Base-by-base conservation (phyloP, 768 basidiomycete genomes). In the Leccinum boreale region DNA sequence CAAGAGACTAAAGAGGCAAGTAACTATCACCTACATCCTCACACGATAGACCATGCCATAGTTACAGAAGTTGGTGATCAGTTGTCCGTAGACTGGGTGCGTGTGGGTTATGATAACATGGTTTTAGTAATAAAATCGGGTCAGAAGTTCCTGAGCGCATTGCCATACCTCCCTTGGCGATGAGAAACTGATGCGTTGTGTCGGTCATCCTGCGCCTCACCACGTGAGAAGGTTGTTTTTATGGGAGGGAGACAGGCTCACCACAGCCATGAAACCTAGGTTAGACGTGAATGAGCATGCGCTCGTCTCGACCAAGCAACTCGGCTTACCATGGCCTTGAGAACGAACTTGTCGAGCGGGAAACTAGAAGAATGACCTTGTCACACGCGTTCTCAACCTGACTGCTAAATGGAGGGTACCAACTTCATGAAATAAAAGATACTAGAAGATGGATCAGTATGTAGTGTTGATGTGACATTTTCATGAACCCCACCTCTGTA, bases 341-440 rank as follows among this genome's bases (percentile, higher is more conserved):
- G 23, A 31, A n/a, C 8, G 5, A 36, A 26, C 15, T 21, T 26
- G 12, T 65, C 63, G 1, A 19, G 24, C 10, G 60, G 12, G 33
- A 58, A 65, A 39, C 63, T 65, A 29, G 24, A 50, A 46, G 5
- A 33, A 42, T 2, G 19, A 24, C 3, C 10, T 36, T 19, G 28
- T 51, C 33, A 54, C 7, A 14, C 19, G 45, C 4, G 39, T 55
- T 33, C 45, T 15, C 45, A 14, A 12, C 1, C 9, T 21, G 50
- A 12, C 3, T 31, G 45, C 14, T 4, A 55, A 3, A 23, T 9
- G 15, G 36, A 24, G 23, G 36, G 35, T 9, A 65, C 63, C 5
- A 19, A 65, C 63, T 65, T 60, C 9, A 66, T 49, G 35, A 65
- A 65, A 29, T 65, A 65, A 53, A 62, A 65, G 23, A 65, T 28